These are phyloP conservation scores for Angophora floribunda DNA, from an alignment of 345 rosid species.

Conservation along the genomic window DNA sequence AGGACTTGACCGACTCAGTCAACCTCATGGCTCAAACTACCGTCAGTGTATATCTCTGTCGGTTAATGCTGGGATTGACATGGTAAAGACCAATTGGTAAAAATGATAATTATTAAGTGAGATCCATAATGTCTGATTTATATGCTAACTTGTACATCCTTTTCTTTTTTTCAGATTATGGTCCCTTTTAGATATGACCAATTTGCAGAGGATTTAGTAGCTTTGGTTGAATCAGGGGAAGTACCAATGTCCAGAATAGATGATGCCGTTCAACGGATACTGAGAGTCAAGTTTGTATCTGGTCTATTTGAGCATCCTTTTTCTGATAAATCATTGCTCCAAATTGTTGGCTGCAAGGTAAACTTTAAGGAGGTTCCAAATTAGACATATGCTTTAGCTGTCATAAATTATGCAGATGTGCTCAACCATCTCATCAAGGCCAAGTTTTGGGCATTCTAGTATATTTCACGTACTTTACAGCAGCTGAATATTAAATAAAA, in stretches of 20 bases:
- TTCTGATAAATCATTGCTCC: slow-evolving; percentile 57
- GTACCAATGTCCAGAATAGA: slow-evolving; percentile 52
- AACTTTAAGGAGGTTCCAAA: not conserved
- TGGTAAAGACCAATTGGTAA: slow-evolving; percentile 28
- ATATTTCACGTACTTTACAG: not conserved
- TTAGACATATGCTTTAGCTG: not conserved
- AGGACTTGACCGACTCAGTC: slow-evolving; percentile 58
- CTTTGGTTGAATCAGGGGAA: slow-evolving; percentile 68
- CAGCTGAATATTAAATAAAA: not conserved
- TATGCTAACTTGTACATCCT: not conserved
- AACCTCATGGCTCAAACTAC: slow-evolving; percentile 64
- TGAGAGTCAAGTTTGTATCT: slow-evolving; percentile 77
- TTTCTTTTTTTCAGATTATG: slow-evolving; percentile 55
- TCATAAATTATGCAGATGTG: not conserved
- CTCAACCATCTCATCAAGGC: not conserved
- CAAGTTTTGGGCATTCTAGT: not conserved
- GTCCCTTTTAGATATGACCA: slow-evolving; percentile 51
- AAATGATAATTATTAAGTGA: not conserved
- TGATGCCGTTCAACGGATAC: slow-evolving; percentile 80
- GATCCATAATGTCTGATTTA: not conserved
- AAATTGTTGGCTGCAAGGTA: slow-evolving; percentile 77
- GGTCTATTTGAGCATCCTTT: slow-evolving; percentile 79
- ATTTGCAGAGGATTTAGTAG: slow-evolving; percentile 37
- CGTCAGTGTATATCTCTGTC: slow-evolving; percentile 43
- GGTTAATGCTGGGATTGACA: slow-evolving; percentile 86